Evolutionary conservation across 208 protist species (phyloP).

Genomic region (Leishmania tarentolae): DNA sequence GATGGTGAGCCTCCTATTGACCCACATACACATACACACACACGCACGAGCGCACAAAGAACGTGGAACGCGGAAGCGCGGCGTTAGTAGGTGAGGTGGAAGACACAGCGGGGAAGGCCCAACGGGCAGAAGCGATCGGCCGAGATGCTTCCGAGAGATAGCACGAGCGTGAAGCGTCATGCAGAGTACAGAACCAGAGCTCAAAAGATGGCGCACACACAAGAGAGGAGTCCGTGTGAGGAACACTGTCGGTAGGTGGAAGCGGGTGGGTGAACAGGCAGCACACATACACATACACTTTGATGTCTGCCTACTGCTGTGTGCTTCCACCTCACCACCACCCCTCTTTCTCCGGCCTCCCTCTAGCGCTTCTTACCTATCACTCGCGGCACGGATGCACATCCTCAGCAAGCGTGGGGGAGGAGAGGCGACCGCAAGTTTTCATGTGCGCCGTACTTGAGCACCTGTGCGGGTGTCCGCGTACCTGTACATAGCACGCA

Average conservation of each 20-base stretch:
- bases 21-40: neutral
- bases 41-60: neutral
- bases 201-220: neutral
- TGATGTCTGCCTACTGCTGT: neutral
- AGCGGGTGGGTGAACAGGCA: neutral
- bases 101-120: neutral
- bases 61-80: neutral
- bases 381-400: neutral
- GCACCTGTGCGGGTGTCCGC: neutral
- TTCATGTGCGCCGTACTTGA: neutral
- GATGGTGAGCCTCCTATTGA: neutral
- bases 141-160: neutral
- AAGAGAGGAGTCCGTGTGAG: neutral
- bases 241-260: neutral
- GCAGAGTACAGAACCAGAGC: neutral
- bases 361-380: neutral
- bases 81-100: no score
- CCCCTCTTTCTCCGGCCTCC: neutral
- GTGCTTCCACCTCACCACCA: neutral
- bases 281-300: neutral
- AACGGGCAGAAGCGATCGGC: neutral
- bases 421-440: neutral
- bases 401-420: neutral
- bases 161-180: neutral
- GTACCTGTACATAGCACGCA: neutral